Evolutionary conservation across 306 rosid genomes (phyloP).

Genomic region (Ammopiptanthus mongolicus): DNA sequence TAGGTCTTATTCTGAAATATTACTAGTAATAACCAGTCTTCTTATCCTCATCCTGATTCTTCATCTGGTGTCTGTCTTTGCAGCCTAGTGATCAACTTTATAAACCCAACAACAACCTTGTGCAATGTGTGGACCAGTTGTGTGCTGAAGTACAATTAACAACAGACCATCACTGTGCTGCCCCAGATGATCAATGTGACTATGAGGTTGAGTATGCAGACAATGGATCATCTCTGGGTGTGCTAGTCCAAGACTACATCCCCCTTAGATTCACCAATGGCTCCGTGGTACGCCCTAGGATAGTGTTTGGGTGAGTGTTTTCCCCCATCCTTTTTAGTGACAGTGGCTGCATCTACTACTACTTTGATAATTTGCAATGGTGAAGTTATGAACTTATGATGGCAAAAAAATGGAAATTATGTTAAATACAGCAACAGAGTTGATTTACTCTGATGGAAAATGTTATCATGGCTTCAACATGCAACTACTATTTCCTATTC

Average conservation of each 20-base stretch:
- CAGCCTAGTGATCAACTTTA: constrained; percentile 64
- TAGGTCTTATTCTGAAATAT: background rate
- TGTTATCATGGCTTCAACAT: constrained; percentile 7
- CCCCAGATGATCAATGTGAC: constrained; percentile 73
- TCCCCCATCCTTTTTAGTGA: background rate
- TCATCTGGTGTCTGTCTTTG: constrained; percentile 1
- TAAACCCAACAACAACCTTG: constrained; percentile 55
- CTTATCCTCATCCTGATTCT: background rate
- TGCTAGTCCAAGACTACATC: constrained; percentile 56
- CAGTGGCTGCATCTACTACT: background rate
- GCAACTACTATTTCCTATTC: background rate
- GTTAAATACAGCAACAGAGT: background rate
- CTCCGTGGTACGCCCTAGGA: constrained; percentile 40
- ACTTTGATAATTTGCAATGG: background rate
- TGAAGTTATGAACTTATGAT: constrained; percentile 7
- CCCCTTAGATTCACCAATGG: constrained; percentile 57
- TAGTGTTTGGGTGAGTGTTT: constrained; percentile 77
- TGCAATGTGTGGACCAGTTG: constrained; percentile 51
- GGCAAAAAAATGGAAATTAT: background rate
- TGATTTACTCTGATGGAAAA: background rate
- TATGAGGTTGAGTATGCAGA: constrained; percentile 86
- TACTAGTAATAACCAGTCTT: background rate
- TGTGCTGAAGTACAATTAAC: constrained; percentile 42
- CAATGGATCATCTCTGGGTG: constrained; percentile 80
- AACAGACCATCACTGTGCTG: constrained; percentile 29